Base-by-base conservation (phyloP, 306 rosid genomes). In the Coriaria nepalensis region DNA sequence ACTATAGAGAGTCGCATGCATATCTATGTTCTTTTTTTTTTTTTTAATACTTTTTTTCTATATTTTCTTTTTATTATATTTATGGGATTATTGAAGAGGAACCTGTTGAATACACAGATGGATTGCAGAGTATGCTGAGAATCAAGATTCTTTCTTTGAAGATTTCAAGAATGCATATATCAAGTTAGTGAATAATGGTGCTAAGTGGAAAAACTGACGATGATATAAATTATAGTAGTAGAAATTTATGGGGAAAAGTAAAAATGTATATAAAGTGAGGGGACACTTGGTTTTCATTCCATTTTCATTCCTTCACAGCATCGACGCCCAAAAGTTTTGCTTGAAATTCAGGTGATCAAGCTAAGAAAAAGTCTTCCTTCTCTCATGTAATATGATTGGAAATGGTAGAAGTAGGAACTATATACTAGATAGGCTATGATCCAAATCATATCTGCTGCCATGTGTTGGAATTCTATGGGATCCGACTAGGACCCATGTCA, bases 131-230 rank as follows among this genome's bases (percentile, higher is more conserved):
- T 92, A 92, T 8, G 94, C 96, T 10, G 73, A 71, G 38, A 55
- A 72, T 63, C 83, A 85, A 83, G 68, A 60, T 38, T 50, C 38
- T 47, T 92, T 92, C 93, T 85, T 82, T 46, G 77, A 75, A 72
- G 94, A 85, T 73, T 92, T 92, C 63, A 66, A 70, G 62, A 76
- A 69, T 55, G 96, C 93, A 33, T 82, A 85, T 52, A 58, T 62
- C 68, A 92, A 92, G 74, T 73, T 92, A 68, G 98, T 85, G 73
- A 82, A 82, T 69, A 66, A 81, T 55, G 96, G 96, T 50, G 98
- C 71, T 32, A 78, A 62, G 64, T 85, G 98, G 98, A 79, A 49
- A 65, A 69, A 65, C 65, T 47, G 29, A 20, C 3, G 53, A 43
- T 81, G 68, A 71, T 46, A 14, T 34, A 45, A 58, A 43, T 43